Base-by-base conservation (phyloP, 208 protist species). In the Trypanosoma avium region DNA sequence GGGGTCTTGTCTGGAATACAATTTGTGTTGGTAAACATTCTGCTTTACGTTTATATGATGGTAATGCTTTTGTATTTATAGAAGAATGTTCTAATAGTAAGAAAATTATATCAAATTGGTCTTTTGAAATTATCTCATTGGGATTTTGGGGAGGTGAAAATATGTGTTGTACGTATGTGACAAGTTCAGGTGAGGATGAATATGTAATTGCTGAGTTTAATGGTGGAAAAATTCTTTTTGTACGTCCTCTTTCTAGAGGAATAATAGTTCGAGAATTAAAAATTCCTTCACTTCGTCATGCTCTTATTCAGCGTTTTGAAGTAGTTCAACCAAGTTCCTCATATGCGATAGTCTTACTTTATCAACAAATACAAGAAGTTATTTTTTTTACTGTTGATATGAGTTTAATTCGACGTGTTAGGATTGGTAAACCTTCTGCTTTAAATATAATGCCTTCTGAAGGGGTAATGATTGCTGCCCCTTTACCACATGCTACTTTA, bases 361-460 rank as follows among this genome's bases (percentile, higher is more conserved):
- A 68, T 59, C 53, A 84, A 29, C 52, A 61, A 13, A 53, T 70
- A 19, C 73, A 89, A 49, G 57, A 70, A 19, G 59, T 81, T 35
- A 56, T 89, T n/a, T 71, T 89, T 52, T 77, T 82, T 32, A 81
- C 79, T 9, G 30, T 60, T 12, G 82, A 89, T 43, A 73, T 85
- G 33, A 79, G 75, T 27, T 40, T 89, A 24, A 69, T 67, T 8
- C 58, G 75, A 7, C 82, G 79, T 70, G 65, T 89, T n/a, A 75
- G 62, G 9, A 58, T 89, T 22, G 78, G 76, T 6, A 63, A 62
- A 19, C 73, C 72, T 2, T 84, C 79, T 9, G 59, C 68, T 45
- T 47, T 81, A 50, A 49, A 70, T 32, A 49, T 87, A 50, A 61
- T 79, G 40, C 60, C 65, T 19, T 46, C 56, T 46, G 70, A 77